Evolutionary conservation across 1,284 basidiomycete genomes (phyloP).

Genomic region (Trichosporon coremiiforme): DNA sequence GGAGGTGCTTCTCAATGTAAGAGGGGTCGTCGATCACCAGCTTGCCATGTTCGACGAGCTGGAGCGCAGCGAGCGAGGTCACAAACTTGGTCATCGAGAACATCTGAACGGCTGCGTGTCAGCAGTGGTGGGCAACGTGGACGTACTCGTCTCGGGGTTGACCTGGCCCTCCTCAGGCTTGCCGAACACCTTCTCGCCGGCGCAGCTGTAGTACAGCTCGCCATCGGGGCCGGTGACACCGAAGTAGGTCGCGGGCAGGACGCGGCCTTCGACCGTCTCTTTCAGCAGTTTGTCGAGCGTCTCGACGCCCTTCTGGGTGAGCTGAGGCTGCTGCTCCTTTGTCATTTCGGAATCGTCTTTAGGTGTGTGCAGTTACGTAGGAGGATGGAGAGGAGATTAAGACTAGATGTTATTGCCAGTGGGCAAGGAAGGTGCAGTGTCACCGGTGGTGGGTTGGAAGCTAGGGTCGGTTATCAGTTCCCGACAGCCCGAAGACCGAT

Average conservation of each 20-base stretch:
- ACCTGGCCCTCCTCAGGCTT: constrained; percentile 28
- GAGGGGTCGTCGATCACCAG: constrained; percentile 34
- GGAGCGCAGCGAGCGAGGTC: constrained; percentile 27
- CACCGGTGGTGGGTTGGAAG: neutral
- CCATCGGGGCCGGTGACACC: constrained; percentile 41
- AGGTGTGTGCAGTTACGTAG: no score
- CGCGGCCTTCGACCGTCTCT: constrained; percentile 30
- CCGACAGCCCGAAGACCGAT: constrained; percentile 4
- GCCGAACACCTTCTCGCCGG: constrained; percentile 39
- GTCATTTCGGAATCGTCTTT: neutral
- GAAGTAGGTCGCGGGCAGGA: constrained; percentile 40
- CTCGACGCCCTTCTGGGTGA: constrained; percentile 22
- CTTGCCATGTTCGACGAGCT: constrained; percentile 28
- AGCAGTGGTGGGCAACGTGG: neutral
- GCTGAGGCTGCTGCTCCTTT: neutral
- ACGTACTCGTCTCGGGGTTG: constrained; percentile 7
- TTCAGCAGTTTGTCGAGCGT: constrained; percentile 35
- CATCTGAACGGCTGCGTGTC: constrained; percentile 38
- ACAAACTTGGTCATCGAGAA: constrained; percentile 50
- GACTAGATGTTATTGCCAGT: no score
- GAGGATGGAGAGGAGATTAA: neutral
- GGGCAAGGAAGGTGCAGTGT: neutral
- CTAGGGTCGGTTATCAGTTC: neutral
- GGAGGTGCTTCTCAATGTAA: constrained; percentile 36
- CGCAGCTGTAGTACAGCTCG: constrained; percentile 37